Conservation (phyloP, 768 basidiomycete species). For the Serpula lacrymans region DNA sequence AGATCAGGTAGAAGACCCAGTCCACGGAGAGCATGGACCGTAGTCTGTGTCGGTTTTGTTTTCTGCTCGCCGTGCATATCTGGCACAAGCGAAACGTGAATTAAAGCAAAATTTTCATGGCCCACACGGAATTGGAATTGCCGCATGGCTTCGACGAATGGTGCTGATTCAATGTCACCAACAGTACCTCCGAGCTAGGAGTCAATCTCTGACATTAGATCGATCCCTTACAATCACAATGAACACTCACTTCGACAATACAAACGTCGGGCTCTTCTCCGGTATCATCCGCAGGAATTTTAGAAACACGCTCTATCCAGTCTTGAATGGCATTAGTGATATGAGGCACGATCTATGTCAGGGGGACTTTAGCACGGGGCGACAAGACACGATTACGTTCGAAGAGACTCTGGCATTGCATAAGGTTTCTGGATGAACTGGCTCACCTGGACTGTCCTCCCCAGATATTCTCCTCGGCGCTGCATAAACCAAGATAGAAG, state of each 20-base stretch:
- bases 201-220: not conserved
- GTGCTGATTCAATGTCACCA: conserved; percentile 97
- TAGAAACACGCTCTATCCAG: conserved; percentile 95
- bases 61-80: conserved; percentile 99
- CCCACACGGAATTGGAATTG: conserved; percentile 99
- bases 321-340: conserved; percentile 97
- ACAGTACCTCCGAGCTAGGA: conserved; percentile 94
- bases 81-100: conserved; percentile 97
- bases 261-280: conserved; percentile 93
- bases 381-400: not conserved
- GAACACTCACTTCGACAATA: conserved; percentile 76
- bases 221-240: not conserved
- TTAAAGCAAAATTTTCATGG: conserved; percentile 91
- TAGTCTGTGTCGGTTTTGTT: conserved; percentile 98
- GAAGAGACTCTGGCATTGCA: no score
- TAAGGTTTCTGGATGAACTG: not conserved
- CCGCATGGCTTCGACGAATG: conserved; percentile 98
- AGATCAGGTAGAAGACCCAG: conserved; percentile 91
- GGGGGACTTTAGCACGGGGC: conserved; percentile 9
- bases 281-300: conserved; percentile 92
- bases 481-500: conserved; percentile 24
- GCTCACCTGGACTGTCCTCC: conserved; percentile 91
- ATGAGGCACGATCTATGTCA: conserved; percentile 83
- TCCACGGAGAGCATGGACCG: conserved; percentile 89
- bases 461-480: conserved; percentile 86